These are phyloP conservation scores for Sporothrix pallida DNA, from an alignment of 2,329 filamentous ascomycete species.

Conservation along the genomic window DNA sequence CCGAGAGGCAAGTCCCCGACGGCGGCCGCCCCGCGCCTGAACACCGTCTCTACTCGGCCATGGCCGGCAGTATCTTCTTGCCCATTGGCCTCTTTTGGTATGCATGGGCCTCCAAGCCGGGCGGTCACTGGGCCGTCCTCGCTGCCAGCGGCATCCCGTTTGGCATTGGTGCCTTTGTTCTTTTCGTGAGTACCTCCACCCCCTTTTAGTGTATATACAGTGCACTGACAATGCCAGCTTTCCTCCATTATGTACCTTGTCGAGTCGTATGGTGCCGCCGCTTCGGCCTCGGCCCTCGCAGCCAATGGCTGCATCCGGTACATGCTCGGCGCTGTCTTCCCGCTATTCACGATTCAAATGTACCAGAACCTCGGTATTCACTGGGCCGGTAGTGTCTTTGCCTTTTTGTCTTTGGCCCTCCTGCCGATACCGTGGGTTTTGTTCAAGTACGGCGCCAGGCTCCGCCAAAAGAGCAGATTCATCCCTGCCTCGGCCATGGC, in stretches of 20 bases:
- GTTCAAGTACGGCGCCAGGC: constrained; percentile 17
- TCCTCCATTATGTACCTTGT: constrained; percentile 28
- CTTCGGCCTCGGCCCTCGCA: constrained; percentile 18
- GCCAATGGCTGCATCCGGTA: constrained; percentile 28
- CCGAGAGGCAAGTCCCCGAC: background rate
- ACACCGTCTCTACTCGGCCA: constrained; percentile 26
- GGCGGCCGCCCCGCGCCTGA: constrained; percentile 13
- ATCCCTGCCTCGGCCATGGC: background rate
- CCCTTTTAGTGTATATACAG: background rate
- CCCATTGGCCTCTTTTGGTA: constrained; percentile 30
- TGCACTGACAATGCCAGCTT: background rate
- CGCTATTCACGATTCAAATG: constrained; percentile 27
- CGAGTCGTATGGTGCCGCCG: constrained; percentile 23
- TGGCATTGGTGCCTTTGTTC: constrained; percentile 26
- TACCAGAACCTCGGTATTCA: constrained; percentile 27
- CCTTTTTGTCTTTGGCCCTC: constrained; percentile 25
- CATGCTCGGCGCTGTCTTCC: constrained; percentile 25
- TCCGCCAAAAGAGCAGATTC: constrained; percentile 20
- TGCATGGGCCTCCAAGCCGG: constrained; percentile 17
- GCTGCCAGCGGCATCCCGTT: constrained; percentile 27
- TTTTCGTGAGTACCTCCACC: constrained; percentile 4
- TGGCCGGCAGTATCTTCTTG: constrained; percentile 29
- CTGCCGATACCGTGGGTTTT: constrained; percentile 29
- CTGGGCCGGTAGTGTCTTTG: constrained; percentile 32
- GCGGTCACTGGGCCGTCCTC: constrained; percentile 27